phyloP scores from a whole-genome alignment of 2,329 filamentous ascomycete species.

The Ascochyta viciae-villosae region DNA sequence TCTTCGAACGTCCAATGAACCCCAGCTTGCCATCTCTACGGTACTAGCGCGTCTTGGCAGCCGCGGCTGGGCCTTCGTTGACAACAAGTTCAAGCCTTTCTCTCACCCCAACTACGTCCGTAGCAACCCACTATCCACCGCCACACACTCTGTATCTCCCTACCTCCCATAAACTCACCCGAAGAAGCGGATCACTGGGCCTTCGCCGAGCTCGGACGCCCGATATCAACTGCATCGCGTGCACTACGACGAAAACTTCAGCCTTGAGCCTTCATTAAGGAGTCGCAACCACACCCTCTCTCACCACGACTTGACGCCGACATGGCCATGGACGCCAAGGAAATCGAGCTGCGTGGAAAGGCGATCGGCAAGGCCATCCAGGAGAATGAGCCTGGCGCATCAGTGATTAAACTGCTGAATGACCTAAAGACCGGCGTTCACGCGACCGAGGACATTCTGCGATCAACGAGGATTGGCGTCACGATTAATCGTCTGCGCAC shows the following conservation, averaged over 20 bases:
- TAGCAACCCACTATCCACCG: constrained; percentile 10
- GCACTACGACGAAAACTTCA: background rate
- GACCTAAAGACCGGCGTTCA: constrained; percentile 80
- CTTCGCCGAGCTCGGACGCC: constrained; percentile 10
- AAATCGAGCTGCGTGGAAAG: constrained; percentile 78
- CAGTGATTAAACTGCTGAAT: constrained; percentile 76
- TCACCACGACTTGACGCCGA: background rate
- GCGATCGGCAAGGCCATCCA: constrained; percentile 79
- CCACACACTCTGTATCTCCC: background rate
- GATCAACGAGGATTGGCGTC: constrained; percentile 90
- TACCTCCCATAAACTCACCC: background rate
- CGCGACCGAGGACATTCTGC: constrained; percentile 87
- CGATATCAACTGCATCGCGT: constrained; percentile 10
- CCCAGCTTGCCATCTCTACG: constrained; percentile 1
- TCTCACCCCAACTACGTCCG: constrained; percentile 1
- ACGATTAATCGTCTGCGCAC: constrained; percentile 84
- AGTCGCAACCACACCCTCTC: background rate
- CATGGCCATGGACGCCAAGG: constrained; percentile 76
- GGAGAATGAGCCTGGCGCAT: constrained; percentile 75
- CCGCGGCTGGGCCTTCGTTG: constrained; percentile 7
- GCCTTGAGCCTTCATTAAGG: background rate
- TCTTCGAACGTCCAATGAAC: constrained; percentile 5
- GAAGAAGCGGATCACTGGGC: constrained; percentile 4
- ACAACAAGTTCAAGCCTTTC: constrained; percentile 8
- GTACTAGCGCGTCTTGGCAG: constrained; percentile 8